These are phyloP conservation scores for Heliosperma pusillum DNA, from an alignment of 148 eudicot genomes.

Conservation along the genomic window DNA sequence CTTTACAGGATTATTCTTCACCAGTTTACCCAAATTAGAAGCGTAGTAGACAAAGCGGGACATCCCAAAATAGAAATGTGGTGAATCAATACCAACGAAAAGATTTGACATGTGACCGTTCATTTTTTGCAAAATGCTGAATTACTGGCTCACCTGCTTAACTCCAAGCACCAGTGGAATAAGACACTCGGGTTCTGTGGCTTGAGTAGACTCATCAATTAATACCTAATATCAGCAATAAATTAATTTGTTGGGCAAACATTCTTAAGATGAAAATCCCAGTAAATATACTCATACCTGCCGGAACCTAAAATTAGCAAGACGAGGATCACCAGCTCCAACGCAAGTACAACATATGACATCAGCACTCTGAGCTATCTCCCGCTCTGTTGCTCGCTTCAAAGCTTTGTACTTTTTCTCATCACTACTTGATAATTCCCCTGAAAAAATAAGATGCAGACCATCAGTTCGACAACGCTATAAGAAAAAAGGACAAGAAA, in stretches of 20 bases:
- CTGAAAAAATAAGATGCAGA: constrained; percentile 31
- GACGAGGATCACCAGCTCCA: constrained; percentile 98
- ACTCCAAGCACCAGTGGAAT: constrained; percentile 97
- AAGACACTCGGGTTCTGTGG: constrained; percentile 96
- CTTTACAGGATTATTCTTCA: not conserved
- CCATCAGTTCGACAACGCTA: constrained; percentile 4
- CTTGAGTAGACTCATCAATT: constrained; percentile 97
- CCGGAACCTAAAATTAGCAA: constrained; percentile 92
- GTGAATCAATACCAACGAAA: not conserved
- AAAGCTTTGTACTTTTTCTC: constrained; percentile 94
- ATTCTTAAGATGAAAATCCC: not conserved
- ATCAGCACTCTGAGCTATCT: constrained; percentile 99
- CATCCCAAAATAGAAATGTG: not conserved
- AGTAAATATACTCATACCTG: constrained; percentile 47
- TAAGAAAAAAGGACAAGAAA: not conserved
- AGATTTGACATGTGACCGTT: not conserved
- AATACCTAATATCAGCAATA: constrained; percentile 53
- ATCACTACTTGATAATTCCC: constrained; percentile 96
- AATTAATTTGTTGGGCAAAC: constrained; percentile 14
- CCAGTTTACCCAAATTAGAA: not conserved
- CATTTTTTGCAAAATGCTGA: not conserved
- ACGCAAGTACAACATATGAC: constrained; percentile 99
- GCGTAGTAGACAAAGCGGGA: not conserved
- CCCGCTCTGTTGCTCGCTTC: constrained; percentile 98
- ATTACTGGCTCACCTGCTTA: constrained; percentile 60